Base-by-base conservation (phyloP, 2,329 filamentous ascomycete genomes). In the Epichloe elymi region DNA sequence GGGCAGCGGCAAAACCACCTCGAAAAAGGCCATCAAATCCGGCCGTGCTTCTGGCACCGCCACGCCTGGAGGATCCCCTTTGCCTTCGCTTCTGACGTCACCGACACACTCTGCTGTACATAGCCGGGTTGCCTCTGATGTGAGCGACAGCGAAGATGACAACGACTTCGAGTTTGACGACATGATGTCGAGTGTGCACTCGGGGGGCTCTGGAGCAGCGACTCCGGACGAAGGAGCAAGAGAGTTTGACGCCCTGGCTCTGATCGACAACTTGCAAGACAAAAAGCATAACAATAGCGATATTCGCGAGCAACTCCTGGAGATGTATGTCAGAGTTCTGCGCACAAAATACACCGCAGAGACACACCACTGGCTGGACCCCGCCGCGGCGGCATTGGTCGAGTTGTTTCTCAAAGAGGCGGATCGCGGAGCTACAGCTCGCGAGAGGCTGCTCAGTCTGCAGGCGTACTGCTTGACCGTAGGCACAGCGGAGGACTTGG, bases 281-380 rank as follows among this genome's bases (percentile, higher is more conserved):
- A 82, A 86, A 59, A 95, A 94, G 73, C 81, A 84, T 57, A 88
- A 83, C 66, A 88, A 82, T 57, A 78, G 76, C 23, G 79, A 86
- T 55, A 80, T 81, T 20, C 80, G 88, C 49, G 84, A 88, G 59
- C 61, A 66, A 20, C 59, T 65, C 11, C 51, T 69, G 8, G 60
- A 63, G 5, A 53, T 60, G 20, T 70, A 64, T 46, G 57, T 67
- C 52, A 63, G 60, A 49, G 73, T 86, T 19, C 65, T 90, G 48
- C 86, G 83, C 41, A 61, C 54, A 43, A 61, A 58, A 3, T 69
- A 68, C 55, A 56, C 56, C 1, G 53, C 59, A 12, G 58, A 66
- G 10, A 65, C 65, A 6, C 63, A 68, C 26, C 57, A 61, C 30
- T 67, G 65, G 78, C 82, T 49, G 73, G 79, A 56, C 75, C 81